Conservation (phyloP, 306 rosid genomes). For the Cicer bijugum region DNA sequence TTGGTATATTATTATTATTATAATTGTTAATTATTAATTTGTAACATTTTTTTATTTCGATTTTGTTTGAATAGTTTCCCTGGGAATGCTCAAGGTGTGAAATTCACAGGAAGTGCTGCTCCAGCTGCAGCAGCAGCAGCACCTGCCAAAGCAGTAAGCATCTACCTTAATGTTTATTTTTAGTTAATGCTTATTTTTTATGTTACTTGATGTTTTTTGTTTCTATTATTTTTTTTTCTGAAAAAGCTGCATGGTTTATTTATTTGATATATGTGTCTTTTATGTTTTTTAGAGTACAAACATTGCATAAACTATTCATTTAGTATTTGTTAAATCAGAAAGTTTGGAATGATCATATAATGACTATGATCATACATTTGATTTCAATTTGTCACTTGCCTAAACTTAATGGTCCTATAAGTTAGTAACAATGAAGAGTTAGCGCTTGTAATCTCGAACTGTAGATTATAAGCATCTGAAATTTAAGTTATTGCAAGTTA, state of each 20-base stretch:
- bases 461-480: neutral
- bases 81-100: conserved; percentile 74
- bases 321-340: neutral
- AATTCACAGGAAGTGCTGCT: conserved; percentile 53
- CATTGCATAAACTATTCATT: neutral
- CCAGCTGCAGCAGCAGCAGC: conserved; percentile 53
- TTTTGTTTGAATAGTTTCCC: conserved; percentile 61
- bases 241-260: neutral
- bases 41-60: neutral
- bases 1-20: neutral
- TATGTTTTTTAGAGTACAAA: neutral
- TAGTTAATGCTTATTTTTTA: neutral
- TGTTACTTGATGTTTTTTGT: neutral
- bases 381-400: neutral
- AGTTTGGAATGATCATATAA: neutral
- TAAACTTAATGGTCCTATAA: neutral
- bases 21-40: neutral
- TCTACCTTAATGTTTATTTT: neutral
- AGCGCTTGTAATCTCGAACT: neutral
- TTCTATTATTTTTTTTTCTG: neutral
- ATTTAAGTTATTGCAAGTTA: neutral
- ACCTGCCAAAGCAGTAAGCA: conserved; percentile 54
- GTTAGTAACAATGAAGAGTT: neutral
- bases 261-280: neutral
- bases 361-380: neutral